These are phyloP conservation scores for Uronychia binucleata DNA, from an alignment of 73 alveolate genomes.

Conservation along the genomic window DNA sequence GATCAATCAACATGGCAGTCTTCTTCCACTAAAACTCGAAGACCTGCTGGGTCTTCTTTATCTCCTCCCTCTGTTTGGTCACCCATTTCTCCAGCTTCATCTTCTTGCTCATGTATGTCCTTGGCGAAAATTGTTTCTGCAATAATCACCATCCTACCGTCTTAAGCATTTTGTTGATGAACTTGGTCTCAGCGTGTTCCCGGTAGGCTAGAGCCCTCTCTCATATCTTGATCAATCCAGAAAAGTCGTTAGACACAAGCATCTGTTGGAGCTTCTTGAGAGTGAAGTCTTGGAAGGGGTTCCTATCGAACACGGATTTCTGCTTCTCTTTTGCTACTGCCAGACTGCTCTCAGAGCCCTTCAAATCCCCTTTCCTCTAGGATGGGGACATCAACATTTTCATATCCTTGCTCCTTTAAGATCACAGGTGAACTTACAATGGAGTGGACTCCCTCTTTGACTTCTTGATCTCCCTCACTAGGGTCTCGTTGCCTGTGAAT, in stretches of 20 bases:
- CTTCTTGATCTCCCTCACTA: background rate
- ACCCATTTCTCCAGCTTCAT: constrained; percentile 74
- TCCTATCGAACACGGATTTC: background rate
- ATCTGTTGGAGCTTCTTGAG: constrained; percentile 46
- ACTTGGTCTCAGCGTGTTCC: constrained; percentile 52
- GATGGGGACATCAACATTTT: background rate
- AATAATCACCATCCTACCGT: background rate
- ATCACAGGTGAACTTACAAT: background rate
- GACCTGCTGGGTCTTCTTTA: constrained; percentile 48
- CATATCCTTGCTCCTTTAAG: background rate
- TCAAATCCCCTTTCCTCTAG: background rate
- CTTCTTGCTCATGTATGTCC: constrained; percentile 43
- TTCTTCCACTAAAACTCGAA: constrained; percentile 58
- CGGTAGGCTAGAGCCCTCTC: constrained; percentile 70
- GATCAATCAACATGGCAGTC: constrained; percentile 58
- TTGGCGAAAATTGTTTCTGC: constrained; percentile 61
- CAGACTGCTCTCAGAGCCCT: too few relatives aligned
- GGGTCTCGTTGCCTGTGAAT: background rate
- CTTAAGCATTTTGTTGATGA: constrained; percentile 55
- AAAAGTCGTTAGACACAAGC: constrained; percentile 58
- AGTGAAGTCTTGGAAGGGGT: constrained; percentile 60
- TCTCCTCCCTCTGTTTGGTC: constrained; percentile 52
- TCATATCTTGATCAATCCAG: constrained; percentile 60
- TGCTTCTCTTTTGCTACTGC: background rate
- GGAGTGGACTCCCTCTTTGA: background rate